These are phyloP conservation scores for Botryotinia calthae DNA, from an alignment of 2,329 filamentous ascomycete genomes.

Conservation along the genomic window DNA sequence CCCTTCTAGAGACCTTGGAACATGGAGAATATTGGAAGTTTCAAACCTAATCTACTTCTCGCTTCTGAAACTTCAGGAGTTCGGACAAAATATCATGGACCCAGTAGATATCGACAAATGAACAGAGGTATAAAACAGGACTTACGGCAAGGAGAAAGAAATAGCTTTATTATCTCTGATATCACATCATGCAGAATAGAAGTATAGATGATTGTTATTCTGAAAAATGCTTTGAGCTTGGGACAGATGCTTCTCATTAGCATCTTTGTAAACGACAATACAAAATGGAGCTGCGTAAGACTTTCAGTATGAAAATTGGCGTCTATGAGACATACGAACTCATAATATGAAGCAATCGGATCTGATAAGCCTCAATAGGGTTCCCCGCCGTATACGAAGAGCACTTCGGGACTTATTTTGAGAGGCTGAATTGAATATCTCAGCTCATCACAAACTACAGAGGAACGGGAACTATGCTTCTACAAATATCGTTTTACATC, in stretches of 20 bases:
- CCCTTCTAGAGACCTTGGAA: not conserved
- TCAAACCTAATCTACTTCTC: not conserved
- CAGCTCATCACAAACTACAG: not conserved
- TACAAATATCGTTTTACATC: not conserved
- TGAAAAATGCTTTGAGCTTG: not conserved
- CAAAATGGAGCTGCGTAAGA: not conserved
- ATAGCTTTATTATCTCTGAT: too few species aligned
- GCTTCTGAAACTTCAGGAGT: not conserved
- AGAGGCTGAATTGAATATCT: not conserved
- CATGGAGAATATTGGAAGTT: not conserved
- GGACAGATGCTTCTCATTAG: not conserved
- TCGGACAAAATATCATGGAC: not conserved
- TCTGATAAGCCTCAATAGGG: not conserved
- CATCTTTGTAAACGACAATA: not conserved
- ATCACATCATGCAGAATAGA: not conserved
- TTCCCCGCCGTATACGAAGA: not conserved
- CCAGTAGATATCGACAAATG: not conserved
- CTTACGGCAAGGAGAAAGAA: not conserved
- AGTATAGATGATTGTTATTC: not conserved
- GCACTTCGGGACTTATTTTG: not conserved
- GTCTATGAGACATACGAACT: not conserved
- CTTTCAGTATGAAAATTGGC: not conserved
- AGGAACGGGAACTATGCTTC: not conserved
- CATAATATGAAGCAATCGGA: not conserved
- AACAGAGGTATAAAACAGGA: not conserved